Percentiles rank a stretch among this genome's conserved stretches.
Evolutionary conservation across 2,329 filamentous ascomycete genomes (phyloP).

Genomic region (Arthrobotrys iridis): DNA sequence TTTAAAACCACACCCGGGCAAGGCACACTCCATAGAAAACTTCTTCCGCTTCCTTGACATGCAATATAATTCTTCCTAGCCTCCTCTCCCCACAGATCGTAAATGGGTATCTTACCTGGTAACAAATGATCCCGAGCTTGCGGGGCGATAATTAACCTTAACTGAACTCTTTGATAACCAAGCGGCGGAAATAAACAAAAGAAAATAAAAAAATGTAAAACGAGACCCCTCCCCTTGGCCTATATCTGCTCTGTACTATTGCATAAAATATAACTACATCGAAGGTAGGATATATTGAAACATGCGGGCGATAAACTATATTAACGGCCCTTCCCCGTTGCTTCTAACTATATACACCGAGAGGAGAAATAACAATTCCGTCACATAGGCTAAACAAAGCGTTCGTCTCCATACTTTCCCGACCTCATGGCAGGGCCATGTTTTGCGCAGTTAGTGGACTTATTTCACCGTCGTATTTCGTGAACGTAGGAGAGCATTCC

Average conservation of each 20-base stretch:
- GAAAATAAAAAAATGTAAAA: conserved; percentile 19
- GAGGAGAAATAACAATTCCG: conserved; percentile 2
- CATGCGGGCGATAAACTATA: conserved; percentile 7
- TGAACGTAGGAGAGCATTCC: conserved; percentile 1
- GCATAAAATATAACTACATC: conserved; percentile 38
- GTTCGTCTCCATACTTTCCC: conserved; percentile 26
- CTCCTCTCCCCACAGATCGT: conserved; percentile 37
- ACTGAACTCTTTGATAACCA: conserved; percentile 5
- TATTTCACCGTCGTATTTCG: conserved; percentile 38
- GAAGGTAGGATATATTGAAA: neutral
- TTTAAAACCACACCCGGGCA: conserved; percentile 17
- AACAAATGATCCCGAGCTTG: conserved; percentile 42
- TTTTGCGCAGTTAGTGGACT: conserved; percentile 3
- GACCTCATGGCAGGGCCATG: conserved; percentile 9
- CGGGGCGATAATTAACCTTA: conserved; percentile 49
- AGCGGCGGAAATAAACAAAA: conserved; percentile 5
- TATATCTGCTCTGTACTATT: conserved; percentile 23
- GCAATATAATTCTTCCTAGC: conserved; percentile 51
- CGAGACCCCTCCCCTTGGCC: neutral
- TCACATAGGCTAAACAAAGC: conserved; percentile 1
- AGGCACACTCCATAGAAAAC: conserved; percentile 18
- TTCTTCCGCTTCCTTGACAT: conserved; percentile 43
- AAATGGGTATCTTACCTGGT: conserved; percentile 45
- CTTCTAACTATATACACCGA: conserved; percentile 8
- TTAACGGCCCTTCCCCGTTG: neutral